Conservation (phyloP, 176 grass and related monocot species). For the Guadua angustifolia region DNA sequence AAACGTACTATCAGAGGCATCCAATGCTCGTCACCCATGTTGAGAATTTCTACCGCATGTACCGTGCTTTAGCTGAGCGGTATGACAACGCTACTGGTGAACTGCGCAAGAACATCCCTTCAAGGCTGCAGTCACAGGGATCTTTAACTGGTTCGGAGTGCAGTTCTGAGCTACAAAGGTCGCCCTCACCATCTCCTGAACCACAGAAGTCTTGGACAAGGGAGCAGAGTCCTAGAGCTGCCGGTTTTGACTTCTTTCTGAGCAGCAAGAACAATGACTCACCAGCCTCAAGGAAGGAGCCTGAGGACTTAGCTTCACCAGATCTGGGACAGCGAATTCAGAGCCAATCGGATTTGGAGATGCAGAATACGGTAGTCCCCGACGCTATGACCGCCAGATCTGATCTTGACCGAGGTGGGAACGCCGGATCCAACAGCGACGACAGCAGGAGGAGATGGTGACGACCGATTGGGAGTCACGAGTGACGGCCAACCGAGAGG, state of each 20-base stretch:
- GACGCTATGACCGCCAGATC: too few relatives aligned
- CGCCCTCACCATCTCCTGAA: conserved; percentile 56
- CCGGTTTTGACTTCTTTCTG: conserved; percentile 58
- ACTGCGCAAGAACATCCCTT: conserved; percentile 68
- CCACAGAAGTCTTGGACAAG: conserved; percentile 62
- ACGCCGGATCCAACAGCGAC: too few relatives aligned
- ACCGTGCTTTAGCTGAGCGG: conserved; percentile 68
- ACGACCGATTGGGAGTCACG: too few relatives aligned
- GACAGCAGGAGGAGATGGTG: too few relatives aligned
- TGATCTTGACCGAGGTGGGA: too few relatives aligned
- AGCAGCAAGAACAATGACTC: conserved; percentile 52
- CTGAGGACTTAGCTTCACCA: conserved; percentile 41
- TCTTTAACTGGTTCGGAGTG: conserved; percentile 54
- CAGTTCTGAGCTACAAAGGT: conserved; percentile 58
- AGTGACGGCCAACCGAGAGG: too few relatives aligned
- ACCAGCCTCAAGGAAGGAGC: conserved; percentile 46
- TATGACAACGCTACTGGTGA: conserved; percentile 77
- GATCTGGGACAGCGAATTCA: too few relatives aligned
- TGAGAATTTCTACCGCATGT: conserved; percentile 74
- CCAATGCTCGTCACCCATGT: conserved; percentile 65
- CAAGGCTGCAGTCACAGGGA: conserved; percentile 50
- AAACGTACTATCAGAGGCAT: conserved; percentile 82
- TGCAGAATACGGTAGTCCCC: too few relatives aligned
- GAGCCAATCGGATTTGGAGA: too few relatives aligned
- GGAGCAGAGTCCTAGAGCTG: conserved; percentile 61